These are phyloP conservation scores for Corylus heterophylla DNA, from an alignment of 306 rosid genomes.

Conservation along the genomic window DNA sequence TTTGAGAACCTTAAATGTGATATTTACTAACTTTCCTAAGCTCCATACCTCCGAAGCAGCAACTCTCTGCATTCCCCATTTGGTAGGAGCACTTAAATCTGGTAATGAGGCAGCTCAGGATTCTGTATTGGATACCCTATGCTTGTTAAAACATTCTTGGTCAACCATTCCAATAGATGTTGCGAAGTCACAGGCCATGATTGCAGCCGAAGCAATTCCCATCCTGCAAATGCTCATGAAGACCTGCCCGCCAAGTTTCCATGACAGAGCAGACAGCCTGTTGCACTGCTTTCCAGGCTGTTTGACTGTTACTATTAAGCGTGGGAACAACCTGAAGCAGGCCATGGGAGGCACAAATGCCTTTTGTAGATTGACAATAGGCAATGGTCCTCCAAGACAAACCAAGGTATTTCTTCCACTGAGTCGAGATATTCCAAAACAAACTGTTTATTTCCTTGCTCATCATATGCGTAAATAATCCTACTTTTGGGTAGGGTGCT, in stretches of 20 bases:
- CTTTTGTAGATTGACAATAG: conserved; percentile 85
- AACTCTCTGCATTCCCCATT: conserved; percentile 92
- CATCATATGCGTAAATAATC: conserved; percentile 13
- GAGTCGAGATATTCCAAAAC: not conserved
- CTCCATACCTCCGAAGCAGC: conserved; percentile 94
- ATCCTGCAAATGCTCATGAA: conserved; percentile 97
- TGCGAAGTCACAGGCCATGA: conserved; percentile 79
- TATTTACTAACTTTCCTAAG: conserved; percentile 87
- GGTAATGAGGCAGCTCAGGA: conserved; percentile 91
- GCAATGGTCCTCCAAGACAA: conserved; percentile 92
- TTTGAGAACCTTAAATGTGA: conserved; percentile 84
- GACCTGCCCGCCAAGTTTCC: conserved; percentile 97
- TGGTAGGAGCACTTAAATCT: conserved; percentile 87
- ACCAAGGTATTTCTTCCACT: conserved; percentile 69
- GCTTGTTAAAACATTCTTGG: conserved; percentile 90
- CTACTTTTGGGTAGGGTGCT: not conserved
- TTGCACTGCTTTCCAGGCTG: conserved; percentile 98
- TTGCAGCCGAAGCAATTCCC: conserved; percentile 97
- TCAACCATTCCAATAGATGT: conserved; percentile 88
- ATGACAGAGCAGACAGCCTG: conserved; percentile 91
- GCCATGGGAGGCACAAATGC: conserved; percentile 96
- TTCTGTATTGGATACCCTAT: conserved; percentile 76
- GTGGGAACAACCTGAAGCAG: conserved; percentile 93
- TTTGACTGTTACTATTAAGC: conserved; percentile 88
- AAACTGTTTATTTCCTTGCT: conserved; percentile 20